Conservation (phyloP, 306 rosid genomes). For the Cucurbita ficifolia region DNA sequence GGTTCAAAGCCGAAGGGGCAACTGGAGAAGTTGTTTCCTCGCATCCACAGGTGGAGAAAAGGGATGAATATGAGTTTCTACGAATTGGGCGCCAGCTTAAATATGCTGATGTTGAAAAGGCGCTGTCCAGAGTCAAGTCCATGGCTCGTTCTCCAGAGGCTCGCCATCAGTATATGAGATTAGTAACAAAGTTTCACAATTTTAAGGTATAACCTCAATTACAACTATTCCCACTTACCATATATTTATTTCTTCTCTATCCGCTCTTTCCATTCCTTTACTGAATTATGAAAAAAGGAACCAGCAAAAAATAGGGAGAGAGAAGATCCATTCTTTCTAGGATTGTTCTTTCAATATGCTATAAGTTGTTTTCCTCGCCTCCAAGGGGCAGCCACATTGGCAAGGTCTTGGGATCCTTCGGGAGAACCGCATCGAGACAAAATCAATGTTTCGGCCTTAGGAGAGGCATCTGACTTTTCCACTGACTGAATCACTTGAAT, state of each 20-base stretch:
- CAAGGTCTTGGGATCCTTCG: not conserved
- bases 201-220: conserved; percentile 27
- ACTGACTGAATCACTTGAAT: no score
- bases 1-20: conserved; percentile 30
- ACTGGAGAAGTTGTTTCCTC: conserved; percentile 15
- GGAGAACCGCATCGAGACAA: no score
- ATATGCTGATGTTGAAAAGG: conserved; percentile 44
- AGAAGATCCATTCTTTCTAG: not conserved
- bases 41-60: conserved; percentile 13
- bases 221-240: not conserved
- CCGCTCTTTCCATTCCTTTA: not conserved
- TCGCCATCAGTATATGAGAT: conserved; percentile 52
- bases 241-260: not conserved
- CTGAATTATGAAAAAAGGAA: not conserved
- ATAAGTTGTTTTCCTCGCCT: not conserved
- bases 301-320: not conserved
- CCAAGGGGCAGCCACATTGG: no score
- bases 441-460: no score
- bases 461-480: no score
- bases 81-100: conserved; percentile 51
- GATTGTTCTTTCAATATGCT: not conserved
- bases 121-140: conserved; percentile 50
- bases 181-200: conserved; percentile 30
- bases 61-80: conserved; percentile 55
- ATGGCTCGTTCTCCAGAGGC: conserved; percentile 56